phyloP scores from a whole-genome alignment of 2,329 filamentous ascomycete species.

The Colletotrichum gigasporum region DNA sequence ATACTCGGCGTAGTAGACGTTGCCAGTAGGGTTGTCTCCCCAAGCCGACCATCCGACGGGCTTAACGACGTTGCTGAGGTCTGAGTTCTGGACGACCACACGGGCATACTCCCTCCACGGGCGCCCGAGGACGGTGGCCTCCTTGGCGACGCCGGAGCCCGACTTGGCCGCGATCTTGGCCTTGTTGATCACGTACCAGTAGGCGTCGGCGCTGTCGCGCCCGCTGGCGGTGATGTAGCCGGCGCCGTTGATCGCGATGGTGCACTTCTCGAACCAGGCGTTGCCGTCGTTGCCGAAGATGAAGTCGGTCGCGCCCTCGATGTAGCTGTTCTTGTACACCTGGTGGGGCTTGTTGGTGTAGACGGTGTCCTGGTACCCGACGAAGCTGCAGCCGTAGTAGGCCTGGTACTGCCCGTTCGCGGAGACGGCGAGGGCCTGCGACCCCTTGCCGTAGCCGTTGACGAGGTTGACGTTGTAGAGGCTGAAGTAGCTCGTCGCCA shows the following conservation, averaged over 20 bases:
- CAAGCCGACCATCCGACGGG: constrained; percentile 67
- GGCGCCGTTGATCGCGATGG: constrained; percentile 44
- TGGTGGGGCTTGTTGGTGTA: constrained; percentile 57
- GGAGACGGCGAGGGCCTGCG: constrained; percentile 59
- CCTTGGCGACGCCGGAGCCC: constrained; percentile 46
- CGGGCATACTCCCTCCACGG: constrained; percentile 58
- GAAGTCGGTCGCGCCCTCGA: constrained; percentile 60
- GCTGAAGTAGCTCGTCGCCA: constrained; percentile 59
- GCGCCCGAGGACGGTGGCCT: constrained; percentile 56
- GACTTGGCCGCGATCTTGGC: constrained; percentile 50
- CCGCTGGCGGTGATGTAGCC: constrained; percentile 57
- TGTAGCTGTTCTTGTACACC: constrained; percentile 53
- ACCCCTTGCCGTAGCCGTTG: constrained; percentile 56
- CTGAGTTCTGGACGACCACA: constrained; percentile 58
- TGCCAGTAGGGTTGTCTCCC: constrained; percentile 58
- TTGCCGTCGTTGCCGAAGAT: constrained; percentile 55
- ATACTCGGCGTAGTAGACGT: constrained; percentile 68
- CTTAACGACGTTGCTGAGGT: constrained; percentile 65
- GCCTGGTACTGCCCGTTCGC: constrained; percentile 55
- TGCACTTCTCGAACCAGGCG: constrained; percentile 54
- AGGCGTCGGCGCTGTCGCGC: constrained; percentile 47
- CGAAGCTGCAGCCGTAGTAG: constrained; percentile 57
- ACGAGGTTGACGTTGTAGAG: constrained; percentile 70
- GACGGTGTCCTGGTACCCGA: constrained; percentile 61
- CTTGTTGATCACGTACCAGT: constrained; percentile 57